These are phyloP conservation scores for Dactylellina cionopaga DNA, from an alignment of 2,329 filamentous ascomycete genomes.

Conservation along the genomic window DNA sequence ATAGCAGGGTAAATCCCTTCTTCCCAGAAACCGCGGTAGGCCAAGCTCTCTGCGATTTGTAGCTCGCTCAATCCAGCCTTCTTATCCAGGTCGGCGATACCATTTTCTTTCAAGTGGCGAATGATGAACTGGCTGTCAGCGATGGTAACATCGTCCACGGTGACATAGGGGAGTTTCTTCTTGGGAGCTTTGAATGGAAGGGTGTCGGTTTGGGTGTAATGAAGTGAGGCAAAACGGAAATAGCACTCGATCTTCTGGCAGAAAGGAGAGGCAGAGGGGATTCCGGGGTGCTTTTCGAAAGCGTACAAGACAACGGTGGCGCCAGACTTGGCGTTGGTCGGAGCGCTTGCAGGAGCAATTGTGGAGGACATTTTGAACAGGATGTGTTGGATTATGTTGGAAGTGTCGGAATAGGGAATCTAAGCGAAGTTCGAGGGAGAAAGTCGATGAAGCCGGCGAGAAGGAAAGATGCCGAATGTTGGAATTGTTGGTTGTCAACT, in stretches of 20 bases:
- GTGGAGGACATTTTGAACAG: not conserved
- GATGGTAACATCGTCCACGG: constrained; percentile 21
- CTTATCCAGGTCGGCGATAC: constrained; percentile 41
- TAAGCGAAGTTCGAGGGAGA: constrained; percentile 3
- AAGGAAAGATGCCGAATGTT: not conserved
- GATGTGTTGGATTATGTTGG: constrained; percentile 43
- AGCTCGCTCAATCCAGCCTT: constrained; percentile 16
- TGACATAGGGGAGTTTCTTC: constrained; percentile 42
- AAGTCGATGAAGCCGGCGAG: not conserved
- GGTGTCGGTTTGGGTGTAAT: constrained; percentile 32
- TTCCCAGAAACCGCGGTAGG: constrained; percentile 45
- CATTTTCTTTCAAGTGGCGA: constrained; percentile 31
- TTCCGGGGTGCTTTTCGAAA: constrained; percentile 29
- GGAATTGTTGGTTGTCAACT: not conserved
- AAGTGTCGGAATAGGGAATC: constrained; percentile 1
- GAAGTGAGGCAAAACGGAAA: constrained; percentile 33
- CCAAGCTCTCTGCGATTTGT: constrained; percentile 32
- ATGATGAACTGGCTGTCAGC: constrained; percentile 44
- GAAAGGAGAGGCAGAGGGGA: constrained; percentile 23
- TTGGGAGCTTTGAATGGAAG: constrained; percentile 47
- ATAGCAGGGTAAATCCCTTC: constrained; percentile 38
- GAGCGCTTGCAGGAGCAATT: not conserved
- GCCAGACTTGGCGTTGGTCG: not conserved
- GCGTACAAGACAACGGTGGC: constrained; percentile 31
- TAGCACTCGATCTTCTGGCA: constrained; percentile 51